Base-by-base conservation (phyloP, 2,329 filamentous ascomycete genomes). In the Aureobasidium leucospermi region DNA sequence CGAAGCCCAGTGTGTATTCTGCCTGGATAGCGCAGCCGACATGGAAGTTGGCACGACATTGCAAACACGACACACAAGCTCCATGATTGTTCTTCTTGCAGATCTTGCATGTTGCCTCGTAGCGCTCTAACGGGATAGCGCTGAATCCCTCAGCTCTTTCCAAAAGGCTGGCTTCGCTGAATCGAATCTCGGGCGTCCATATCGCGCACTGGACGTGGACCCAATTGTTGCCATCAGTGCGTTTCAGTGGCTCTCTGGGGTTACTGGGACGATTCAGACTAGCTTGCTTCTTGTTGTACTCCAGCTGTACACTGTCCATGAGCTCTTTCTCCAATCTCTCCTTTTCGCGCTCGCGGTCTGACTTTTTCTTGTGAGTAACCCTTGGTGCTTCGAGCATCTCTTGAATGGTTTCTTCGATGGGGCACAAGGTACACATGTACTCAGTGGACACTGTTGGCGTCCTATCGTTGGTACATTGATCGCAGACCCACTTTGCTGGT, bases 221-320 rank as follows among this genome's bases (percentile, higher is more conserved):
- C 94, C 94, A 99, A 69, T 97, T 97, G 75, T 97, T 97, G 70
- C 95, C 91, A 4, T 88, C 89, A 0, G 94, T 99, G 51, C 90
- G 85, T 75, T 99, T 99, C 63, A 99, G 78, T 3, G 94, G 88
- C 71, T 97, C 94, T 49, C 94, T 85, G 29, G 94, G 94, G 64
- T 90, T 84, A 38, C 87, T 74, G 1, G 94, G 93, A 49, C 92
- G 88, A 65, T 91, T 90, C 67, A 87, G 84, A 62, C 93, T 88
- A 69, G 90, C 84, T 73, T 99, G 93, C 68, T 85, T 86, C 70
- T 88, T 88, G 42, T 85, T 84, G 72, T 96, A 96, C 59, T 86
- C 86, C n/a, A 93, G 87, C 52, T 86, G 88, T 7, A 87, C 87
- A 66, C 87, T 89, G 57, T 85, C 81, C 6, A 91, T 87, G 69